A percentile compares a stretch with the other conserved stretches of the same genome.
Evolutionary conservation across 2,329 filamentous ascomycete genomes (phyloP).

Genomic region (Trichoderma breve): DNA sequence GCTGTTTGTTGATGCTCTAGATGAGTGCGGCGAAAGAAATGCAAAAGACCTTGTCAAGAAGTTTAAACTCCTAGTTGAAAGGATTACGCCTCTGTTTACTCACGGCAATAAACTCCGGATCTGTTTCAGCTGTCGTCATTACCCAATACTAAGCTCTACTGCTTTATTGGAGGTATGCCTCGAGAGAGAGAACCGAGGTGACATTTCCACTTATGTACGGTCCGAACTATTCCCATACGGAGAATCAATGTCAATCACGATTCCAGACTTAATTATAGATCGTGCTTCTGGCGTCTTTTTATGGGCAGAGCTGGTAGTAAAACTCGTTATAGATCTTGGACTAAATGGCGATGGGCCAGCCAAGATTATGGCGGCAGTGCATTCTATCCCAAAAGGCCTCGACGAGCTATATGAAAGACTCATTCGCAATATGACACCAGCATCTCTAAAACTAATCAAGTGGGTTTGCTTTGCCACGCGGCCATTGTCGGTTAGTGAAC

Average conservation of each 20-base stretch:
- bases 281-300: slow-evolving; percentile 36
- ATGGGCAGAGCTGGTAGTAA: slow-evolving; percentile 36
- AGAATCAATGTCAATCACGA: background rate
- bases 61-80: slow-evolving; percentile 22
- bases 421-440: slow-evolving; percentile 21
- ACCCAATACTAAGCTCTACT: slow-evolving; percentile 27
- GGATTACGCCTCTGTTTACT: background rate
- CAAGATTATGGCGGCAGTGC: slow-evolving; percentile 26
- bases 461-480: slow-evolving; percentile 34
- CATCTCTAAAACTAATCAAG: slow-evolving; percentile 30
- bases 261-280: slow-evolving; percentile 24
- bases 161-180: slow-evolving; percentile 28
- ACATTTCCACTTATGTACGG: slow-evolving; percentile 33
- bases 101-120: slow-evolving; percentile 24
- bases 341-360: background rate
- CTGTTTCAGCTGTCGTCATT: slow-evolving; percentile 35
- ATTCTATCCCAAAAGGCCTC: slow-evolving; percentile 26
- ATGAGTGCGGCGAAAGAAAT: slow-evolving; percentile 32
- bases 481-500: slow-evolving; percentile 29
- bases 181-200: slow-evolving; percentile 32
- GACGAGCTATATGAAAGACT: slow-evolving; percentile 29
- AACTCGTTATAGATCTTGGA: slow-evolving; percentile 13
- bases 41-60: slow-evolving; percentile 24
- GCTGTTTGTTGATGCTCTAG: slow-evolving; percentile 37
- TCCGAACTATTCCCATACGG: background rate